Evolutionary conservation across 257 asterid genomes (phyloP).

Genomic region (Mentha longifolia): DNA sequence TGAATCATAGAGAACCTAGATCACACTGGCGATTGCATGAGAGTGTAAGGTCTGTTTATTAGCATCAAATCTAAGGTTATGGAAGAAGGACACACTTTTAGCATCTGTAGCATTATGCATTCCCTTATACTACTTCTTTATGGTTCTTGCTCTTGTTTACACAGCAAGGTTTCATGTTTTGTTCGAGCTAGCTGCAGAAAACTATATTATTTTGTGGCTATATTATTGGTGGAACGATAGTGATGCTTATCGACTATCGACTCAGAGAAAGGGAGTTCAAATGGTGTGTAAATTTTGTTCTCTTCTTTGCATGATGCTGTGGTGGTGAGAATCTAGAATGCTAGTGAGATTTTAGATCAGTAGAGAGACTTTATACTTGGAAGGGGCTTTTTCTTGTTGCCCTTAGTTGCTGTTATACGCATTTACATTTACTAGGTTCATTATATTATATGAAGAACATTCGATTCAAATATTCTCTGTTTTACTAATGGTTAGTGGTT

Average conservation of each 20-base stretch:
- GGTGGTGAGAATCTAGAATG: constrained; percentile 29
- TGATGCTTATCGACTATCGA: neutral
- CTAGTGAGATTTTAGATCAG: constrained; percentile 26
- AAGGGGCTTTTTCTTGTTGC: constrained; percentile 7
- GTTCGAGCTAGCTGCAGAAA: no score
- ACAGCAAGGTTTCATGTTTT: no score
- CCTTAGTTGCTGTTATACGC: constrained; percentile 25
- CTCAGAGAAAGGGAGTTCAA: neutral
- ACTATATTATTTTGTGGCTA: neutral
- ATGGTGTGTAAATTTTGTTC: constrained; percentile 38
- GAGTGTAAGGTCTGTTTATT: neutral
- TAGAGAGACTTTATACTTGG: constrained; percentile 8
- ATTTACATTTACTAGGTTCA: constrained; percentile 9
- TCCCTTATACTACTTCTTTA: no score
- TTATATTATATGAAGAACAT: neutral
- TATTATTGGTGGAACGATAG: constrained; percentile 10
- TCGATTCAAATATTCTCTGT: neutral
- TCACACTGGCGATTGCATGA: constrained; percentile 16
- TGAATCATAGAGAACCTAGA: neutral
- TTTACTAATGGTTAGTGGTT: neutral
- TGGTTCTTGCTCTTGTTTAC: no score
- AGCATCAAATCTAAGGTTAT: constrained; percentile 1
- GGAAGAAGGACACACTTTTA: constrained; percentile 9
- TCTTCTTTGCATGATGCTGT: constrained; percentile 19
- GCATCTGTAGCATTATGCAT: no score